These are phyloP conservation scores for Annona squamosa DNA, from an alignment of 164 flowering plant species.

Conservation along the genomic window DNA sequence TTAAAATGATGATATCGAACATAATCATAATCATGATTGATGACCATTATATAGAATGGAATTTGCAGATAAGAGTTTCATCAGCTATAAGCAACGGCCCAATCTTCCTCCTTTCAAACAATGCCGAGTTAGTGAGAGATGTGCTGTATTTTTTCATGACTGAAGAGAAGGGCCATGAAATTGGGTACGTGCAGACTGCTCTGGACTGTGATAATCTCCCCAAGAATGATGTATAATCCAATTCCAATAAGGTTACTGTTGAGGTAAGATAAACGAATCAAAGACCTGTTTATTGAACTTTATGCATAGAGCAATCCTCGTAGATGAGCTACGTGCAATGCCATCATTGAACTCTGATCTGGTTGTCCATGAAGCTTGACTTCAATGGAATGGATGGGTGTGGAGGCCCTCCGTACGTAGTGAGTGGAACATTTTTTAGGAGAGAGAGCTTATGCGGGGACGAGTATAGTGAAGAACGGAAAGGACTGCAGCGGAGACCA, in stretches of 20 bases:
- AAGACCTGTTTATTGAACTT: not conserved
- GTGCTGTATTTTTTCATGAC: conserved; percentile 30
- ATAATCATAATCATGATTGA: not conserved
- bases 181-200: conserved; percentile 29
- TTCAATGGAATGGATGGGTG: conserved; percentile 17
- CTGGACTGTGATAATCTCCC: conserved; percentile 20
- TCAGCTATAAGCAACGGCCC: conserved; percentile 22
- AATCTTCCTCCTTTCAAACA: conserved; percentile 26
- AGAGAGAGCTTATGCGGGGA: conserved; percentile 23
- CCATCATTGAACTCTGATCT: not conserved
- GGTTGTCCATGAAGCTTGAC: conserved; percentile 14
- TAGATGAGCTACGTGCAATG: not conserved
- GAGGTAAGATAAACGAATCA: conserved; percentile 8
- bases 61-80: conserved; percentile 28
- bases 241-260: not conserved
- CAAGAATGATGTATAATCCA: conserved; percentile 18
- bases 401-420: conserved; percentile 28
- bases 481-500: conserved; percentile 5
- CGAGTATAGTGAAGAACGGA: conserved; percentile 14
- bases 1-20: too few species aligned
- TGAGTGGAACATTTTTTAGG: conserved; percentile 33
- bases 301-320: not conserved
- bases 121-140: conserved; percentile 26
- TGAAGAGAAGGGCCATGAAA: conserved; percentile 23
- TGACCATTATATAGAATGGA: not conserved